These are phyloP conservation scores for Geotrichum carabidarum DNA, from an alignment of 1,139 yeast species.

Conservation along the genomic window DNA sequence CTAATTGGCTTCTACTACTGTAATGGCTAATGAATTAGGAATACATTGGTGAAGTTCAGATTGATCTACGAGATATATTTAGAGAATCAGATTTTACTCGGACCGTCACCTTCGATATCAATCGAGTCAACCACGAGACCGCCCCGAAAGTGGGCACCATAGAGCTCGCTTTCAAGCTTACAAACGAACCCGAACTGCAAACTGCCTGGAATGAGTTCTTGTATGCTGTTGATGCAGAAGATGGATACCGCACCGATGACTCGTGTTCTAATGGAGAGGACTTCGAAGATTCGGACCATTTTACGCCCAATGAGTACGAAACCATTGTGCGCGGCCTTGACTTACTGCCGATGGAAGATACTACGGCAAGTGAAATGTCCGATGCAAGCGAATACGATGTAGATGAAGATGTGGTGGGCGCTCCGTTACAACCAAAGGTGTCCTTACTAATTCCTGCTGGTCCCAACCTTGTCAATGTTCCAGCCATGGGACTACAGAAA, in stretches of 20 bases:
- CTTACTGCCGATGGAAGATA: not conserved
- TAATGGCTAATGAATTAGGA: conserved; percentile 24
- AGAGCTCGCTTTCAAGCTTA: not conserved
- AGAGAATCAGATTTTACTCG: not conserved
- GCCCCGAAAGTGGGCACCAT: conserved; percentile 7
- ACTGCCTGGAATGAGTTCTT: conserved; percentile 11
- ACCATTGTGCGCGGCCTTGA: conserved; percentile 8
- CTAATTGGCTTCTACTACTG: not conserved
- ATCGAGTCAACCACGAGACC: not conserved
- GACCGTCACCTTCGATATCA: not conserved
- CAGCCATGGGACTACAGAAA: conserved; percentile 4
- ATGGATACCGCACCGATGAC: not conserved
- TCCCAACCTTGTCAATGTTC: conserved; percentile 15
- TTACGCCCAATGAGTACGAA: conserved; percentile 10
- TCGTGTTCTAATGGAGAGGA: conserved; percentile 8
- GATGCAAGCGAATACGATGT: conserved; percentile 12
- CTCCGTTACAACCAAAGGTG: conserved; percentile 9
- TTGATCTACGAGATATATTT: conserved; percentile 27
- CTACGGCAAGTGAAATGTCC: conserved; percentile 1
- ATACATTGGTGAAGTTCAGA: conserved; percentile 55
- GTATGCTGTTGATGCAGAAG: not conserved
- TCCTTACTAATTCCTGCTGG: conserved; percentile 11
- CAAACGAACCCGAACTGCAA: not conserved
- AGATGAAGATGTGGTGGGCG: not conserved
- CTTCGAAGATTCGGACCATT: conserved; percentile 16